Evolutionary conservation across 192 early-diverging fungal genomes (phyloP).

Genomic region (Pecoramyces ruminantium): DNA sequence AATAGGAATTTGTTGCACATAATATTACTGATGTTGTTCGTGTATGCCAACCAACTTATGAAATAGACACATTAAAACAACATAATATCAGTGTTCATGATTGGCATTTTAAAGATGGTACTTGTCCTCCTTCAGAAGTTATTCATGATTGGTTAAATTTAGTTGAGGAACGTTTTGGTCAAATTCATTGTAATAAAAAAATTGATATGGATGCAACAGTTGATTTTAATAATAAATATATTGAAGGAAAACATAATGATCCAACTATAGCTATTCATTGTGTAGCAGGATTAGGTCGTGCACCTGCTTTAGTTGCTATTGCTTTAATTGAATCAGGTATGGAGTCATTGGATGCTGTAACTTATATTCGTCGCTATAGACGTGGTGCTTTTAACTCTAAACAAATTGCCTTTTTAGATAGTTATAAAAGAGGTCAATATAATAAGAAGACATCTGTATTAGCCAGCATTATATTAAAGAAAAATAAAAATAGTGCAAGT

Average conservation of each 20-base stretch:
- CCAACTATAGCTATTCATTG: conserved; percentile 43
- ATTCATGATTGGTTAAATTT: conserved; percentile 48
- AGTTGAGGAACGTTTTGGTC: conserved; percentile 30
- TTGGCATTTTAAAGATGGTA: conserved; percentile 11
- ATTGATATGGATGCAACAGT: not conserved
- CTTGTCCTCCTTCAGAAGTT: conserved; percentile 35
- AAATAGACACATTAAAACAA: conserved; percentile 21
- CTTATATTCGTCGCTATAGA: conserved; percentile 46
- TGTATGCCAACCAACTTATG: conserved; percentile 75
- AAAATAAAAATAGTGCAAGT: not conserved
- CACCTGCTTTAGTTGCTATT: conserved; percentile 52
- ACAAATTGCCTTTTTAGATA: conserved; percentile 42
- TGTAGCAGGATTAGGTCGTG: conserved; percentile 54
- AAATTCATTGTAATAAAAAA: conserved; percentile 2
- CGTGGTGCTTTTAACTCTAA: conserved; percentile 60
- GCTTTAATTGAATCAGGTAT: conserved; percentile 69
- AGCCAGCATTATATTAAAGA: not conserved
- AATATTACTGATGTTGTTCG: conserved; percentile 60
- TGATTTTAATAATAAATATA: not conserved
- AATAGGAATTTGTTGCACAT: conserved; percentile 46
- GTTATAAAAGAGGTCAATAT: conserved; percentile 3
- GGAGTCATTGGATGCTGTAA: conserved; percentile 54
- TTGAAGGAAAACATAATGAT: conserved; percentile 10
- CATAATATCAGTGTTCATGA: conserved; percentile 47
- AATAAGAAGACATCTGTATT: not conserved